Conservation (phyloP, 2,329 filamentous ascomycete genomes). For the Fusarium sp. region DNA sequence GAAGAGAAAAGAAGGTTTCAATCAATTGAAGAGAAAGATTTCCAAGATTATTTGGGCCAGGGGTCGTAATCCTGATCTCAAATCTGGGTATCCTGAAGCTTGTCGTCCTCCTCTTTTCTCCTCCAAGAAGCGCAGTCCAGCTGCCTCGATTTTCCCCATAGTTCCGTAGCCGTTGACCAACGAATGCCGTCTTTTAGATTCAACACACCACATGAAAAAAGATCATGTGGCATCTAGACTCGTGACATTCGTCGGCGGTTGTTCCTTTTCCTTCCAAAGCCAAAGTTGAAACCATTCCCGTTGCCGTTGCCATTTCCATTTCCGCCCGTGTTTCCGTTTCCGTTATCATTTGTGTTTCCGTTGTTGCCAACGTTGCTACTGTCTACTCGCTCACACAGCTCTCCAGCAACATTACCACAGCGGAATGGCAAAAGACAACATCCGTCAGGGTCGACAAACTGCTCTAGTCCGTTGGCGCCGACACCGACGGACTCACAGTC, state of each 20-base stretch:
- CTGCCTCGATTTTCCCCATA: too few relatives aligned
- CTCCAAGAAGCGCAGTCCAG: too few relatives aligned
- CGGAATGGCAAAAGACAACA: slow-evolving; percentile 12
- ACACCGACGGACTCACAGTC: slow-evolving; percentile 11
- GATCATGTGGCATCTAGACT: background rate
- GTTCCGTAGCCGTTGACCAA: too few relatives aligned
- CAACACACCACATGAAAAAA: background rate
- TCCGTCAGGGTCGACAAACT: slow-evolving; percentile 9
- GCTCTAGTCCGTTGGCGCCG: slow-evolving; percentile 9
- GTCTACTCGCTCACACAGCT: slow-evolving; percentile 5
- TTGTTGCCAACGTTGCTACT: background rate
- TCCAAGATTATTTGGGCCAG: too few relatives aligned
- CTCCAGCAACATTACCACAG: slow-evolving; percentile 13
- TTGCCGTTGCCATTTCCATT: background rate
- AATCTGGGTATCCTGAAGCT: too few relatives aligned
- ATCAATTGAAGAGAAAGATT: too few relatives aligned
- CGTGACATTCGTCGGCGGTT: background rate
- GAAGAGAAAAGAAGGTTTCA: too few relatives aligned
- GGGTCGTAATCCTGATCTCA: too few relatives aligned
- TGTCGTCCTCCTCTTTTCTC: too few relatives aligned
- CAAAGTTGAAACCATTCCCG: background rate
- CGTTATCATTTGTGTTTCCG: background rate
- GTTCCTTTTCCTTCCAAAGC: background rate
- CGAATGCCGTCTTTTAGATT: too few relatives aligned
- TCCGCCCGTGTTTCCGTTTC: background rate